Evolutionary conservation across 768 basidiomycete species (phyloP), one percentile per base, ranked within the genome.

Genomic region (Mrakia hoshinonis): DNA sequence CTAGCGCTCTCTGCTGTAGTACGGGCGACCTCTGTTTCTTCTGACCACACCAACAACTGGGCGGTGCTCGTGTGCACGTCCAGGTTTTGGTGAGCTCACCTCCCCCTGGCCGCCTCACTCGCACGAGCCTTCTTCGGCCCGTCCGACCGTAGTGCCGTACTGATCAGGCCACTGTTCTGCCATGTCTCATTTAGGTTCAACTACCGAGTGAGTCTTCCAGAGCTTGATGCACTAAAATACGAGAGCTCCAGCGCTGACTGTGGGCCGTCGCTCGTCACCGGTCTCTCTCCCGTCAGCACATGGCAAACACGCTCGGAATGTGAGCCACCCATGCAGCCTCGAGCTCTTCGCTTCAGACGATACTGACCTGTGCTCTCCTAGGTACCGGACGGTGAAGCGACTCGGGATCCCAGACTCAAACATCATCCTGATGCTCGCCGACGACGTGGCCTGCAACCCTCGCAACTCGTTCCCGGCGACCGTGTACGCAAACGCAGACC

Each of bases 241-340:
- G 24, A 20, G 15, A 6, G 6, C 31, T 60, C 43, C n/a, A 60
- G 48, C 61, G 18, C 55, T 46, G 48, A 47, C 52, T 18, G 31
- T 10, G 2, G 31, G 13, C 36, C 20, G 3, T 3, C 34, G 22
- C 36, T 13, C 29, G 38, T 48, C 26, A 13, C n/a, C 55, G n/a
- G n/a, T 63, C 62, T 34, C 38, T 20, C 15, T 26, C 7, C 66
- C 24, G 65, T n/a, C 75, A 97, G 93, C 96, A 98, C 79, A 98
- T 98, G 92, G 87, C 96, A 11, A 99, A 98, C 80, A 90, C 95
- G 0, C 84, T 99, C 29, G 94, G 93, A 77, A 97, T 99, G 94
- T 91, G 77, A 76, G 84, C 64, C 20, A 61, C n/a, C n/a, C n/a
- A n/a, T n/a, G n/a, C n/a, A n/a, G n/a, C n/a, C n/a, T n/a, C n/a